Conservation (phyloP, 192 early-diverging fungal genomes). For the Coemansia sp. region DNA sequence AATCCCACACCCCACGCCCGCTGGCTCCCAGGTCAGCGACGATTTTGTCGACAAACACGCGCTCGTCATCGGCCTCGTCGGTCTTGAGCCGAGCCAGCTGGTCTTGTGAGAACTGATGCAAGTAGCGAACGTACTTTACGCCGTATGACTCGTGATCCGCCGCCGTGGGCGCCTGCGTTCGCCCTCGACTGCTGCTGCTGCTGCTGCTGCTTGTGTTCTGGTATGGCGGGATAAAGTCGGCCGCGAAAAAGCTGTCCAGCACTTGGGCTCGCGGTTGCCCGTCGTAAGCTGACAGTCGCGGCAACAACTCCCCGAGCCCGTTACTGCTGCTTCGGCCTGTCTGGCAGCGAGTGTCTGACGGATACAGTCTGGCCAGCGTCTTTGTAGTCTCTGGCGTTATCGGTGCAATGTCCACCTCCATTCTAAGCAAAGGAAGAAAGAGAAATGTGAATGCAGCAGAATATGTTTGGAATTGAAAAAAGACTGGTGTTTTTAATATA, state of each 20-base stretch:
- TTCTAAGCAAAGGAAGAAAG: background rate
- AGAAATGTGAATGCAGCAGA: background rate
- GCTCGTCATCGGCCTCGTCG: background rate
- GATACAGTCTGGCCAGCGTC: constrained; percentile 34
- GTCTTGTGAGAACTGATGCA: constrained; percentile 21
- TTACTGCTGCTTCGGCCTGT: background rate
- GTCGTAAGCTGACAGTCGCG: background rate
- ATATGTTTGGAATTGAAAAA: background rate
- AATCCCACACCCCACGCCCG: constrained; percentile 11
- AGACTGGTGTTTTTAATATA: background rate
- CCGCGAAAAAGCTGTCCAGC: constrained; percentile 45
- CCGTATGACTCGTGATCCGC: constrained; percentile 37
- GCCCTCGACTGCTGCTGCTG: background rate
- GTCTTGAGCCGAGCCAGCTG: constrained; percentile 4
- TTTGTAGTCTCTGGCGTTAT: constrained; percentile 45
- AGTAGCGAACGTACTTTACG: constrained; percentile 32
- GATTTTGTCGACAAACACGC: background rate
- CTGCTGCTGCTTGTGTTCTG: background rate
- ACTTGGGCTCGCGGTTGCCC: background rate
- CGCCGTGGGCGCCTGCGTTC: background rate
- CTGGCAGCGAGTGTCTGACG: constrained; percentile 1
- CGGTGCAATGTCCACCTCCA: constrained; percentile 46
- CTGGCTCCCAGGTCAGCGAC: background rate
- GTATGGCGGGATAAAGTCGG: constrained; percentile 46
- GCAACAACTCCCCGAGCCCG: background rate